phyloP scores from a whole-genome alignment of 179 eudicot genomes.

The Vitellaria paradoxa region DNA sequence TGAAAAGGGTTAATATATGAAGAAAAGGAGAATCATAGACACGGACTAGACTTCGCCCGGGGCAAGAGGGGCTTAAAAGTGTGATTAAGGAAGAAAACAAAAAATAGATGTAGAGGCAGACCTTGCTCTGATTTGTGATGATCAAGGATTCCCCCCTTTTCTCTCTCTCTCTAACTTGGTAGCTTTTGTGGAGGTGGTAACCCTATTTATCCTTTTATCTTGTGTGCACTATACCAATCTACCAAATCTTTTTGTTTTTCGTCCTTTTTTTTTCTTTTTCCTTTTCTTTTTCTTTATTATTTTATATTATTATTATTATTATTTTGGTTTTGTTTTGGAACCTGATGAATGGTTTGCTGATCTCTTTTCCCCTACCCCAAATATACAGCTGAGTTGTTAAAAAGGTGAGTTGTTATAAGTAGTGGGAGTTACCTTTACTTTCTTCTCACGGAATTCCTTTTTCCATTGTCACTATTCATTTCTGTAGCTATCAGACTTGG shows the following conservation, averaged over 20 bases:
- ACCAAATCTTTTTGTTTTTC: no score
- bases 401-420: background rate
- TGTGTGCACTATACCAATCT: no score
- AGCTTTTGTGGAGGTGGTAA: constrained; percentile 17
- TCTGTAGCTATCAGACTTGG: constrained; percentile 13
- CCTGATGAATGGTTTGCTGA: background rate
- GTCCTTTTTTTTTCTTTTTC: no score
- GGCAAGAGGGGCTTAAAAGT: background rate
- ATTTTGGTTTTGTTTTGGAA: no score
- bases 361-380: background rate
- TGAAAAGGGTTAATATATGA: constrained; percentile 1
- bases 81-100: background rate
- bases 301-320: no score
- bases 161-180: constrained; percentile 18
- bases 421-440: background rate
- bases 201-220: constrained; percentile 22
- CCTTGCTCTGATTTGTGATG: constrained; percentile 1
- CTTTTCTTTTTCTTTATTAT: no score
- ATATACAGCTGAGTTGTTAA: no score
- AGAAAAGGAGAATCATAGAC: constrained; percentile 2
- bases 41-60: no score
- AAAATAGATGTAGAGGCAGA: background rate
- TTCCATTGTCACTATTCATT: constrained; percentile 17
- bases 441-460: constrained; percentile 10
- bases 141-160: background rate